Evolutionary conservation across 1,139 yeast genomes (phyloP).

Genomic region (Zygosaccharomyces sapae): DNA sequence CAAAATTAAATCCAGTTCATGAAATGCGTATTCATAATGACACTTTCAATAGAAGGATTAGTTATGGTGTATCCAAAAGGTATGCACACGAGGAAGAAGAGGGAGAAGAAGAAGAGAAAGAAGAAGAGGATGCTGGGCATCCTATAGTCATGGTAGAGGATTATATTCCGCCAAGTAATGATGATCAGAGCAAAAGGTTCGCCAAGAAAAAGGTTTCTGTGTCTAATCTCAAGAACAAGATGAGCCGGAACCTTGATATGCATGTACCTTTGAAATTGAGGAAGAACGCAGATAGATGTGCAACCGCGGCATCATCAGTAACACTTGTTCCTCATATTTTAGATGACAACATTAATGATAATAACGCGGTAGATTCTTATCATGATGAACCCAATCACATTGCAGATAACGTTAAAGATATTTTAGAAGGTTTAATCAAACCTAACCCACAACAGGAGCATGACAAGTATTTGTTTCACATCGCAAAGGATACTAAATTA

Average conservation of each 20-base stretch:
- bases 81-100: slow-evolving; percentile 4
- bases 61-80: slow-evolving; percentile 17
- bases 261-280: slow-evolving; percentile 28
- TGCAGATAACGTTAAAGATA: slow-evolving; percentile 15
- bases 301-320: slow-evolving; percentile 11
- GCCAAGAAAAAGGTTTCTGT: slow-evolving; percentile 29
- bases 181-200: slow-evolving; percentile 1
- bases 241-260: slow-evolving; percentile 21
- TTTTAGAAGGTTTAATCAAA: slow-evolving; percentile 23
- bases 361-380: background rate
- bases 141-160: slow-evolving; percentile 33
- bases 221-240: slow-evolving; percentile 27
- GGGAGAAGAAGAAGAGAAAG: slow-evolving; percentile 8
- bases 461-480: slow-evolving; percentile 25
- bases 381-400: slow-evolving; percentile 6
- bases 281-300: slow-evolving; percentile 3
- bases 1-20: slow-evolving; percentile 17
- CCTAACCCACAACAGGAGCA: slow-evolving; percentile 12
- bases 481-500: slow-evolving; percentile 30
- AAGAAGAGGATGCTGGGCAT: slow-evolving; percentile 12
- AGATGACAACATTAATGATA: slow-evolving; percentile 7
- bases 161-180: slow-evolving; percentile 22
- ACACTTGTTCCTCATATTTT: slow-evolving; percentile 12
- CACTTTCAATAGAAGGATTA: slow-evolving; percentile 23
- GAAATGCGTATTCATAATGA: slow-evolving; percentile 27